phyloP scores from a whole-genome alignment of 768 basidiomycete species.

The Rhizopogon vesiculosus region DNA sequence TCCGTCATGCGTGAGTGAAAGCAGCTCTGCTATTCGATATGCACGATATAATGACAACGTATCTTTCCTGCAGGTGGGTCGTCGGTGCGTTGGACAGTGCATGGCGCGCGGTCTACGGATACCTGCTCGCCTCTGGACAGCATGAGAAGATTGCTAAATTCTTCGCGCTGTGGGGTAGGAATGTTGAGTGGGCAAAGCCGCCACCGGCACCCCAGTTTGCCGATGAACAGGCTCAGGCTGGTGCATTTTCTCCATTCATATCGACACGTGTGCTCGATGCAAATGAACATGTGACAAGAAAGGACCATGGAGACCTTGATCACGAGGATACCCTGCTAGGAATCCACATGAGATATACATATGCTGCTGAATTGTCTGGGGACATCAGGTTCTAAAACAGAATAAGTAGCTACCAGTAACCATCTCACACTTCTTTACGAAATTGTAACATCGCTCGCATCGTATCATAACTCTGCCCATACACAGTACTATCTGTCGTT shows the following conservation, averaged over 20 bases:
- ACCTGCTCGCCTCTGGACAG: conserved; percentile 13
- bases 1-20: conserved; percentile 25
- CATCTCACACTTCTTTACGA: not conserved
- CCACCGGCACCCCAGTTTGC: conserved; percentile 1
- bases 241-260: too few relatives aligned
- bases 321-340: not conserved
- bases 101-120: conserved; percentile 28
- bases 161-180: conserved; percentile 25
- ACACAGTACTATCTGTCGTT: too few relatives aligned
- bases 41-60: not conserved
- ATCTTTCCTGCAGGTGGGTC: conserved; percentile 26
- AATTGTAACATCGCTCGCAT: not conserved
- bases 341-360: not conserved
- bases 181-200: conserved; percentile 21
- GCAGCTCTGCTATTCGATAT: not conserved
- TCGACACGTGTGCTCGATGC: too few relatives aligned
- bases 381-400: not conserved
- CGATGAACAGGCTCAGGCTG: not conserved
- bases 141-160: conserved; percentile 10
- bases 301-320: not conserved
- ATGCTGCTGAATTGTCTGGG: not conserved
- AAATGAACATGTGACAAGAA: too few relatives aligned
- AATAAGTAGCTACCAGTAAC: not conserved
- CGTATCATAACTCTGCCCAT: too few relatives aligned
- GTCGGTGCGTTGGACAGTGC: conserved; percentile 35